Base-by-base conservation (phyloP, 805 yeast species). In the Hyphopichia homilentoma region DNA sequence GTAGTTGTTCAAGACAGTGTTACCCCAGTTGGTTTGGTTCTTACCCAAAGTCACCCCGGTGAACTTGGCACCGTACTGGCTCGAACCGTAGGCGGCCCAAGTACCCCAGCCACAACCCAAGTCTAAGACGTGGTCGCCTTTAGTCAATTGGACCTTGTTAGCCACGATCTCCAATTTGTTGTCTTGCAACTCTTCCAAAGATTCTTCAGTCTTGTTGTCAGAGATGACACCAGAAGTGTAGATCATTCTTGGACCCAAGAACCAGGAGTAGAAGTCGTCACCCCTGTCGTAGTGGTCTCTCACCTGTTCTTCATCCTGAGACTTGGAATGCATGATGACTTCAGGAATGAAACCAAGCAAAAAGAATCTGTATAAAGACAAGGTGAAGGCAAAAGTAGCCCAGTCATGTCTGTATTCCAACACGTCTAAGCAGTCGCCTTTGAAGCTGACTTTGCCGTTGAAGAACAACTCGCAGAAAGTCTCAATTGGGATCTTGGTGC, bases 71-170 rank as follows among this genome's bases (percentile, higher is more conserved):
- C 89, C 94, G 50, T 81, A 81, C 54, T 81, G 79, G 41, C 79
- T 74, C 3, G 95, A 84, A 19, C 93, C 88, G 59, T 70, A 86
- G 19, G 90, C 72, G 29, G 95, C 87, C 54, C 89, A 72, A 32
- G 96, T 84, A 55, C 96, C 96, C 96, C 96, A 87, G 48, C 96
- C 96, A 63, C 96, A 87, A 41, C 96, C 96, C 38, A 87, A 65
- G 54, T 87, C 96, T 39, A 87, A 77, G 57, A 86, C 68, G 40
- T 66, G 67, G 45, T 87, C 96, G 48, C 86, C 93, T 44, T 75
- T 50, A 52, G 79, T 54, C 48, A 87, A 70, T 39, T 74, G 84
- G 43, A 86, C 81, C 68, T 87, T 87, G 61, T 84, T 94, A 57
- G 94, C 88, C 34, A 87, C 95, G 50, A 82, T 65, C 53, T 84